Conservation (phyloP, 768 basidiomycete genomes). For the Mycena venus region DNA sequence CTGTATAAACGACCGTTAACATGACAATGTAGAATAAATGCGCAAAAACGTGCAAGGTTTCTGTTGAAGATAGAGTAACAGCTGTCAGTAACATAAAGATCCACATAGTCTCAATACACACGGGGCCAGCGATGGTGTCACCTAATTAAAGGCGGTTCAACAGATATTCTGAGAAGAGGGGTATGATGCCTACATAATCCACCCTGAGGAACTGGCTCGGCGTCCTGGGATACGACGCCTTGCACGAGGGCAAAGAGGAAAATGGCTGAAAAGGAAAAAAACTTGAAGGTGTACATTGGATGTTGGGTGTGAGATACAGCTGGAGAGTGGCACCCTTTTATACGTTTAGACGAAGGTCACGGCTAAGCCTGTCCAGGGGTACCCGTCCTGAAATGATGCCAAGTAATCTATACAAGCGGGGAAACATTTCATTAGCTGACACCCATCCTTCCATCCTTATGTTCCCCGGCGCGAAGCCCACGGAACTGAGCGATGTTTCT, state of each 20-base stretch:
- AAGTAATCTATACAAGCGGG: background rate
- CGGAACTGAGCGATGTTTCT: background rate
- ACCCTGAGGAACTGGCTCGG: background rate
- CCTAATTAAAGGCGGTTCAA: background rate
- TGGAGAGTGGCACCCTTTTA: background rate
- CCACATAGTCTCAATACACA: background rate
- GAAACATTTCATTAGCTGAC: background rate
- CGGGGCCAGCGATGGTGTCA: constrained; percentile 1
- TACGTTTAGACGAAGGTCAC: background rate
- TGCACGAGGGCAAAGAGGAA: constrained; percentile 15
- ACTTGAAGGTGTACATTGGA: constrained; percentile 15
- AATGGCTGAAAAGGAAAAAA: background rate
- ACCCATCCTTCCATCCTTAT: background rate
- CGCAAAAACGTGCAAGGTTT: background rate
- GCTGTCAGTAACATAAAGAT: background rate
- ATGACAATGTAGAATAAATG: background rate
- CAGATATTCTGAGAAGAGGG: background rate
- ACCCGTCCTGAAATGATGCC: too few relatives aligned
- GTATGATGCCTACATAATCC: background rate
- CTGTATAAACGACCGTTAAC: background rate
- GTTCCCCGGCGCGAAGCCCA: background rate
- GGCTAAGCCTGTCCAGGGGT: background rate
- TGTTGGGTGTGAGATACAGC: background rate
- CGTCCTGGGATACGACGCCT: constrained; percentile 3
- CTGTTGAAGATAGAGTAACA: background rate